Evolutionary conservation across 768 basidiomycete species (phyloP).

Genomic region (Boletus tylopilopsis): DNA sequence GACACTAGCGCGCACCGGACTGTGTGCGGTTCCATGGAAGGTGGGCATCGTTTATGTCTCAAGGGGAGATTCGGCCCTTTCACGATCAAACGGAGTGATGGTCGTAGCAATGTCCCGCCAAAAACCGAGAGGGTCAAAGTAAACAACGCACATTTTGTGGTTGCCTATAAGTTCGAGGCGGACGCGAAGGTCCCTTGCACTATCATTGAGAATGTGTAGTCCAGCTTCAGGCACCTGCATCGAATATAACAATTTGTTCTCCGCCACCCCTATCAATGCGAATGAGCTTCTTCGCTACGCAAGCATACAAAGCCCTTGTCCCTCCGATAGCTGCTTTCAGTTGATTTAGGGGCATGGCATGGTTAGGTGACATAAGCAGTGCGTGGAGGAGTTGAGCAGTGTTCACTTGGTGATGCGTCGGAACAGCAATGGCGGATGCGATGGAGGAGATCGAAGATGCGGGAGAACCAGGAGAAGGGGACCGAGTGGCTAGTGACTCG

Average conservation of each 20-base stretch:
- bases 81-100: too few relatives aligned
- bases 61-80: neutral
- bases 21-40: too few relatives aligned
- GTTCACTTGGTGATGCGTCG: constrained; percentile 66
- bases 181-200: too few relatives aligned
- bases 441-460: constrained; percentile 53
- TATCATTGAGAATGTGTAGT: neutral
- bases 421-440: constrained; percentile 34
- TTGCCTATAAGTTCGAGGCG: too few relatives aligned
- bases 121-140: too few relatives aligned
- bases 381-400: constrained; percentile 63
- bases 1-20: neutral
- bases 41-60: neutral
- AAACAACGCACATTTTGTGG: too few relatives aligned
- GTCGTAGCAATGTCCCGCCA: too few relatives aligned
- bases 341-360: constrained; percentile 57
- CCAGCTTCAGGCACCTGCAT: constrained; percentile 31
- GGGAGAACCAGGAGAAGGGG: constrained; percentile 54
- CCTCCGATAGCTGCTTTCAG: constrained; percentile 59
- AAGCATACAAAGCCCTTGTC: constrained; percentile 66
- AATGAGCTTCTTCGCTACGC: constrained; percentile 76
- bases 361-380: constrained; percentile 51
- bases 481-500: constrained; percentile 48
- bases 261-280: constrained; percentile 73
- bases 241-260: constrained; percentile 74